phyloP scores from a whole-genome alignment of 177 flowering plant genomes.

The Vitis hybrid region DNA sequence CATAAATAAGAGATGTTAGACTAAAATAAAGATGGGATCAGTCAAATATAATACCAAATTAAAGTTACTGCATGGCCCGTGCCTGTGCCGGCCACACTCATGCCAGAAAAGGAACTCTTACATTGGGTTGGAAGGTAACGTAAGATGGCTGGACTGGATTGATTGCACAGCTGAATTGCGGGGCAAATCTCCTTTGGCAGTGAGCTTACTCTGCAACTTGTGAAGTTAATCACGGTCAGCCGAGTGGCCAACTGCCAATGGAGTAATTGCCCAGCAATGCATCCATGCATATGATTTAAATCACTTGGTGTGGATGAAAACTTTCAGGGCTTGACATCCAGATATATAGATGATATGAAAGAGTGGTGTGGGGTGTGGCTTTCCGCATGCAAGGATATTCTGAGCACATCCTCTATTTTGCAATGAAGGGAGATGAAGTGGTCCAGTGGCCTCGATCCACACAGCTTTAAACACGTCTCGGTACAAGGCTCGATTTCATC shows the following conservation, averaged over 20 bases:
- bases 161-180: conserved; percentile 18
- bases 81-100: too few species aligned
- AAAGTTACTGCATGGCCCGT: too few species aligned
- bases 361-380: background rate
- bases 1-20: too few species aligned
- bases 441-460: conserved; percentile 1
- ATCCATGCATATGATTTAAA: conserved; percentile 5
- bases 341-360: conserved; percentile 5
- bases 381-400: conserved; percentile 19
- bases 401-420: conserved; percentile 13
- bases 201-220: conserved; percentile 8
- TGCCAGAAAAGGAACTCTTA: too few species aligned
- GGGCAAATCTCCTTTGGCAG: conserved; percentile 51
- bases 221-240: background rate
- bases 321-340: background rate
- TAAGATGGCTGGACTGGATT: background rate
- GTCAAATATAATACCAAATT: too few species aligned
- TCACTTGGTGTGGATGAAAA: conserved; percentile 4
- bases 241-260: conserved; percentile 28
- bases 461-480: background rate
- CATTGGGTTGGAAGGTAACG: too few species aligned
- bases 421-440: background rate
- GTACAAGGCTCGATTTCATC: too few species aligned
- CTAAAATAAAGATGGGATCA: too few species aligned
- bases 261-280: conserved; percentile 35